Evolutionary conservation across 2,329 filamentous ascomycete genomes (phyloP), one percentile per base, ranked within the genome.

Genomic region (Colletotrichum sp.): DNA sequence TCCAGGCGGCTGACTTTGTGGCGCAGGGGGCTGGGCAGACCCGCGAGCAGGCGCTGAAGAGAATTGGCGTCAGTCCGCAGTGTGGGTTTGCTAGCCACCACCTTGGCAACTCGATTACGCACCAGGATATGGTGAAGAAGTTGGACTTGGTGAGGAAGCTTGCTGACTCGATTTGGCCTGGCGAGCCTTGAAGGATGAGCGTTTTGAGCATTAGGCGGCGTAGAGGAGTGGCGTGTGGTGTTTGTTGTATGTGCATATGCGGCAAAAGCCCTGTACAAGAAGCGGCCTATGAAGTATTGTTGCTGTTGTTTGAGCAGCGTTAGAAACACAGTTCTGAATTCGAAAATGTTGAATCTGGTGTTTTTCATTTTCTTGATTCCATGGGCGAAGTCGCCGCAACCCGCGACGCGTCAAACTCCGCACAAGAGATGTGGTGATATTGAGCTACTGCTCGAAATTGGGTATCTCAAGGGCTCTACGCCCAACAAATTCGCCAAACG

Each of bases 1-100:
- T 86, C 69, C 85, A 90, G 76, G 92, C 91, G 1, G 93, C 93
- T 5, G 89, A 92, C 77, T 91, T 92, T 82, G 91, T 95, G 69
- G 92, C 93, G 0, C 86, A 92, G 79, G 93, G 93, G 0, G 91
- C 90, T 62, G 90, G 90, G 3, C 88, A 92, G 81, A 89, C 86
- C 8, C 87, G 89, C n/a, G 89, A 93, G 79, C 89, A 94, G 80
- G 93, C 92, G 2, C 85, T 95, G 69, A 86, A 91, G 81, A 89
- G 91, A 78, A 86, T 95, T 30, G 92, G 92, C 60, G 91, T 94
- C 32, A 93, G 91, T 81, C 93, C 93, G 5, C 93, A 95, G 85
- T 94, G 92, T 81, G 92, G 92, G 1, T 93, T 94, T 82, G 93
- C 93, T 5, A 94, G 92, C 79, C 76, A 76, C 16, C 76, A 77